Percentiles rank a stretch among this genome's conserved stretches.
Evolutionary conservation across 805 yeast genomes (phyloP).

Genomic region (Metschnikowia peoriensis): DNA sequence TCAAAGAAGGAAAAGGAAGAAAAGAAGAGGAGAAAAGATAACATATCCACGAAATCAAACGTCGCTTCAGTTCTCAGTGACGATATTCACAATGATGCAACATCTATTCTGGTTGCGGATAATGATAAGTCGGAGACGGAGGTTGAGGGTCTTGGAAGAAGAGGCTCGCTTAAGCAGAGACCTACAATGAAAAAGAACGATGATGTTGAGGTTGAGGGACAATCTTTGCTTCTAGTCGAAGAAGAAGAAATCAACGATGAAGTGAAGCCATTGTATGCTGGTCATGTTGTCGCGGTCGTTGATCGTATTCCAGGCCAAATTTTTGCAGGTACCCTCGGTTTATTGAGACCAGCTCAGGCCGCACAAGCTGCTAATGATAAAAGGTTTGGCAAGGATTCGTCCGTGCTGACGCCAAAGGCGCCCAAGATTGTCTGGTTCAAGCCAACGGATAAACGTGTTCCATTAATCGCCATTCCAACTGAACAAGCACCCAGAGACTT

Average conservation of each 20-base stretch:
- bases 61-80: constrained; percentile 47
- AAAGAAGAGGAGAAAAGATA: constrained; percentile 85
- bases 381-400: constrained; percentile 45
- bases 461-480: constrained; percentile 96
- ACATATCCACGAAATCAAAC: constrained; percentile 36
- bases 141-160: constrained; percentile 50
- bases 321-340: constrained; percentile 90
- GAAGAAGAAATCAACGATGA: constrained; percentile 95
- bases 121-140: constrained; percentile 34
- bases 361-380: constrained; percentile 72
- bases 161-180: constrained; percentile 89
- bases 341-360: constrained; percentile 93
- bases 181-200: constrained; percentile 97
- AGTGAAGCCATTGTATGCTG: constrained; percentile 91
- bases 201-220: constrained; percentile 98
- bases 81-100: constrained; percentile 79
- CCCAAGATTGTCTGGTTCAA: constrained; percentile 99
- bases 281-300: constrained; percentile 96
- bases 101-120: constrained; percentile 47
- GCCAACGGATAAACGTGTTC: constrained; percentile 97
- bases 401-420: constrained; percentile 45
- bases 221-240: constrained; percentile 83
- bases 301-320: constrained; percentile 97
- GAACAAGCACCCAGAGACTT: constrained; percentile 97
- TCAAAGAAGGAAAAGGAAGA: constrained; percentile 96